These are phyloP conservation scores for Nitzschia putrida DNA, from an alignment of 108 stramenopile genomes.

Conservation along the genomic window DNA sequence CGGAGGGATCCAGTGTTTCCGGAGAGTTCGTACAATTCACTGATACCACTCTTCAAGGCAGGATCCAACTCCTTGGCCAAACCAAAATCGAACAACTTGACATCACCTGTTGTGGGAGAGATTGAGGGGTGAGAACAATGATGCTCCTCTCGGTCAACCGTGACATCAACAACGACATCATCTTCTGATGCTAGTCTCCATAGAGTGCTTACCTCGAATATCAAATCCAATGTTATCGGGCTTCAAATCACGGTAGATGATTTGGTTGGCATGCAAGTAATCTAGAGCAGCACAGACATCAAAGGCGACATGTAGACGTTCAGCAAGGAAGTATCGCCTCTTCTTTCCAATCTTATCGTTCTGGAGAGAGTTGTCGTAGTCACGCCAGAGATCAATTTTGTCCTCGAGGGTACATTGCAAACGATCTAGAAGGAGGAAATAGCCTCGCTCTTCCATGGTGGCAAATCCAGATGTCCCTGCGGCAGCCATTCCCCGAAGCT, in stretches of 20 bases:
- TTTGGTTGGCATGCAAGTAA: conserved; percentile 66
- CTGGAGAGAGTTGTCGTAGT: conserved; percentile 39
- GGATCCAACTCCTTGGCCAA: conserved; percentile 61
- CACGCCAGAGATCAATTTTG: conserved; percentile 52
- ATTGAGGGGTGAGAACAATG: not conserved
- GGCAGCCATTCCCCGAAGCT: conserved; percentile 72
- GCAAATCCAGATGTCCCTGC: conserved; percentile 69
- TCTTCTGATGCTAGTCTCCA: not conserved
- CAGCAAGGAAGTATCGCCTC: conserved; percentile 47
- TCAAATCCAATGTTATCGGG: conserved; percentile 70
- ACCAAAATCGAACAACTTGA: conserved; percentile 68
- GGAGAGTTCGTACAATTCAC: conserved; percentile 72
- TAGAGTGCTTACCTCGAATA: conserved; percentile 36
- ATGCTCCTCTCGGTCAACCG: not conserved
- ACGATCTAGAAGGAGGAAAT: conserved; percentile 80
- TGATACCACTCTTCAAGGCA: conserved; percentile 37
- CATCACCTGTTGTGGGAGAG: conserved; percentile 34
- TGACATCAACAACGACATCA: not conserved
- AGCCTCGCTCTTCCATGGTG: conserved; percentile 59
- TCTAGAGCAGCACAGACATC: conserved; percentile 72
- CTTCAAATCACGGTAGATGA: conserved; percentile 82
- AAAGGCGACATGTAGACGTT: conserved; percentile 71
- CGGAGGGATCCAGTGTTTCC: conserved; percentile 80
- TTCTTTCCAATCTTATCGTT: conserved; percentile 26
- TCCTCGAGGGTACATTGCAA: conserved; percentile 73